Evolutionary conservation across 495 filamentous ascomycete genomes (phyloP).

Genomic region (Letharia columbiana): DNA sequence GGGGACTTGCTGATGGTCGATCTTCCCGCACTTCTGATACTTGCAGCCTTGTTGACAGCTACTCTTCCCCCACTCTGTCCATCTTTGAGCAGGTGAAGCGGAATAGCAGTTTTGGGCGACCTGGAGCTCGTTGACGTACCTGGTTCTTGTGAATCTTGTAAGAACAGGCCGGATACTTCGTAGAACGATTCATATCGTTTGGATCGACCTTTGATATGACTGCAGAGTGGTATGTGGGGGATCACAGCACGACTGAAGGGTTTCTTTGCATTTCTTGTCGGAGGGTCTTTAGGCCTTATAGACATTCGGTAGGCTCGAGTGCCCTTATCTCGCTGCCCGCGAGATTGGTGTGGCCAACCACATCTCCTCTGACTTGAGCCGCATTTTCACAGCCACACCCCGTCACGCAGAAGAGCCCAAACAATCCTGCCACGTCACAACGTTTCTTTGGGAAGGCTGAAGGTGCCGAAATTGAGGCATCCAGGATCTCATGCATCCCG

Average conservation of each 20-base stretch:
- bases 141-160: conserved; percentile 3
- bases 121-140: neutral
- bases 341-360: neutral
- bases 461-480: neutral
- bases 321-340: neutral
- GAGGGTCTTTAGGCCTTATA: conserved; percentile 1
- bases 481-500: neutral
- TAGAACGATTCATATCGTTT: neutral
- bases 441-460: neutral
- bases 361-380: neutral
- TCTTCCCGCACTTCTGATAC: neutral
- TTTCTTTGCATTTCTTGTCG: neutral
- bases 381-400: neutral
- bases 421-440: neutral
- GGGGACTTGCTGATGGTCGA: neutral
- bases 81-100: neutral
- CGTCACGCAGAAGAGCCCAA: neutral
- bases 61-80: neutral
- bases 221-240: neutral
- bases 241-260: neutral
- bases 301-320: neutral
- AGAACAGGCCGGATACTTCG: neutral
- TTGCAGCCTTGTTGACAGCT: neutral
- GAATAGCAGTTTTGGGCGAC: neutral
- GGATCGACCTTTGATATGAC: neutral